phyloP scores from a whole-genome alignment of 257 asterid genomes.

The Nicotiana undulata region DNA sequence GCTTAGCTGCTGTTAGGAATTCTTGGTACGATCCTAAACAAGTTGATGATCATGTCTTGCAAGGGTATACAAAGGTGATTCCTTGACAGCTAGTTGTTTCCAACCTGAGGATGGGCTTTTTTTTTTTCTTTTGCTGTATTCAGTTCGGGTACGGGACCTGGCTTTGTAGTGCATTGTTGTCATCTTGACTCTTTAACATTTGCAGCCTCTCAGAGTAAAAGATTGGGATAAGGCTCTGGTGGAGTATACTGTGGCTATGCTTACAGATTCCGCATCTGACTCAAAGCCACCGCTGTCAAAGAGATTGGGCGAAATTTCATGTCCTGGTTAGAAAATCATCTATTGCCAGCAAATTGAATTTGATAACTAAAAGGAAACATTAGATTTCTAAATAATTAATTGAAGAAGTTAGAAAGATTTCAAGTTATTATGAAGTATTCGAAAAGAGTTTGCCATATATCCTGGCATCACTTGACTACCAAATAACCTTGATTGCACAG shows the following conservation, averaged over 20 bases:
- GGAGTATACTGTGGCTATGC: constrained; percentile 71
- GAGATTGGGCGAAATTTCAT: constrained; percentile 62
- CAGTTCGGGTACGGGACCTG: neutral
- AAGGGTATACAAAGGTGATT: constrained; percentile 85
- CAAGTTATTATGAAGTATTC: neutral
- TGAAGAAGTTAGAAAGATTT: neutral
- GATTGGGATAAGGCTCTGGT: constrained; percentile 93
- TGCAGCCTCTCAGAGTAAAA: constrained; percentile 79
- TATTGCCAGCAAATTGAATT: neutral
- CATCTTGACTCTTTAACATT: neutral
- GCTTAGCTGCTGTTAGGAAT: constrained; percentile 51
- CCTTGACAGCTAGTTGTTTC: neutral
- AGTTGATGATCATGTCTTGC: constrained; percentile 68
- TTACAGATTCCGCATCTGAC: constrained; percentile 50
- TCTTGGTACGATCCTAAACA: constrained; percentile 83
- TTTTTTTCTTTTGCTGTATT: neutral
- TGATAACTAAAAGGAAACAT: neutral
- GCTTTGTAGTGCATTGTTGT: neutral
- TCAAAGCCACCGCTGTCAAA: constrained; percentile 43
- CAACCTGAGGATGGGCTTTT: neutral
- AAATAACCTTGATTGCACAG: neutral
- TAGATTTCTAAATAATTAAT: neutral
- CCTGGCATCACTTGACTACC: neutral
- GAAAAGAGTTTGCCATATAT: neutral
- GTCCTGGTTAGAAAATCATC: constrained; percentile 61